Evolutionary conservation across 2,329 filamentous ascomycete genomes (phyloP).

Genomic region (Aspergillus terreus): DNA sequence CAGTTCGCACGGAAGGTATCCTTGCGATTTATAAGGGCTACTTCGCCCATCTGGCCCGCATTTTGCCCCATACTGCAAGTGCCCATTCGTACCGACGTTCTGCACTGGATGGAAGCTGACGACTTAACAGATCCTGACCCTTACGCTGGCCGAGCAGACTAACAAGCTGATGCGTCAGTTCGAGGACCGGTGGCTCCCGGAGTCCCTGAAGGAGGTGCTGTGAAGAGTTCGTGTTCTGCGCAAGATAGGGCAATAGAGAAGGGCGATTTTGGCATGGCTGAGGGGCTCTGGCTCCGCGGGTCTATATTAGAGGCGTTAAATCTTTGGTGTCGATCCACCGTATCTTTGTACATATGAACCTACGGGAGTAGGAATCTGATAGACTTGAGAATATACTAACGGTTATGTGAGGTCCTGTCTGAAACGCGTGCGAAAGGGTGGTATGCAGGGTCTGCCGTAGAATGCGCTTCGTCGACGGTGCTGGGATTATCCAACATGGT

Average conservation of each 20-base stretch:
- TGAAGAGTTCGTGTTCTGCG: conserved; percentile 23
- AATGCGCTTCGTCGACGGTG: no score
- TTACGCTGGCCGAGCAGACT: conserved; percentile 93
- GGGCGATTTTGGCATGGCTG: neutral
- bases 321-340: neutral
- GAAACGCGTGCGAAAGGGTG: neutral
- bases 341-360: conserved; percentile 11
- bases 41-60: conserved; percentile 87
- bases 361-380: neutral
- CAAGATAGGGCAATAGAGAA: neutral
- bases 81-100: neutral
- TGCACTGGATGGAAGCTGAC: conserved; percentile 16
- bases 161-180: conserved; percentile 84
- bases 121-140: conserved; percentile 66
- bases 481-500: no score
- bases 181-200: conserved; percentile 58
- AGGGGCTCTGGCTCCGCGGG: conserved; percentile 5
- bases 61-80: conserved; percentile 80
- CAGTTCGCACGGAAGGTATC: conserved; percentile 83
- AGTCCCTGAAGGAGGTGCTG: conserved; percentile 45
- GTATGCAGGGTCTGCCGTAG: neutral
- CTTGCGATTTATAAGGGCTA: conserved; percentile 97
- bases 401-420: neutral
- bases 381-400: neutral
- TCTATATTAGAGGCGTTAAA: conserved; percentile 18